Evolutionary conservation across 331 rosid species (phyloP).

Genomic region (Dryas integrifolia): DNA sequence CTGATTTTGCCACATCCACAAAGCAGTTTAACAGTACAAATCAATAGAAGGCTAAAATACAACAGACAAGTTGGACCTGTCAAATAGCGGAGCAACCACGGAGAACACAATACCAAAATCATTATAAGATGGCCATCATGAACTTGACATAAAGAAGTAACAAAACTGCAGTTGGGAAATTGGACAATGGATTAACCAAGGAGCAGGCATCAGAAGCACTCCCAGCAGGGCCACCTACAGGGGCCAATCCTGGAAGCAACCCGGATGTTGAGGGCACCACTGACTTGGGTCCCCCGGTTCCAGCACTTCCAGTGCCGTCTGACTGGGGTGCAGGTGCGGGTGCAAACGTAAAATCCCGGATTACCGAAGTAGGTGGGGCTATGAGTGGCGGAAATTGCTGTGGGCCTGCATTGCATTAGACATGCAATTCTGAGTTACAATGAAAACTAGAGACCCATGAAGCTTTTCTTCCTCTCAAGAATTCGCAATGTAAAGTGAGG

Average conservation of each 20-base stretch:
- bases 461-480: background rate
- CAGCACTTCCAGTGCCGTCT: constrained; percentile 44
- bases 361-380: constrained; percentile 74
- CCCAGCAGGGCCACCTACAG: constrained; percentile 67
- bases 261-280: constrained; percentile 54
- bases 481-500: background rate
- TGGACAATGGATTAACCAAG: constrained; percentile 50
- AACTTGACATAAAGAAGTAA: constrained; percentile 42
- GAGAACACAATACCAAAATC: constrained; percentile 30
- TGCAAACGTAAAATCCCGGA: constrained; percentile 46
- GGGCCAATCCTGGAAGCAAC: constrained; percentile 51
- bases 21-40: constrained; percentile 38
- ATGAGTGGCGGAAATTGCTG: constrained; percentile 72
- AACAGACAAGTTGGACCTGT: constrained; percentile 24
- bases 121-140: constrained; percentile 41
- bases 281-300: constrained; percentile 41
- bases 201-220: constrained; percentile 61
- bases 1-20: constrained; percentile 33
- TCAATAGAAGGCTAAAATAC: constrained; percentile 32
- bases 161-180: constrained; percentile 36
- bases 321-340: constrained; percentile 73
- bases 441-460: background rate
- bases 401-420: constrained; percentile 49
- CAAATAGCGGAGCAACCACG: constrained; percentile 18
- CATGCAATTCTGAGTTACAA: background rate